These are phyloP conservation scores for Ramaria rubella DNA, from an alignment of 768 basidiomycete species.

Conservation along the genomic window DNA sequence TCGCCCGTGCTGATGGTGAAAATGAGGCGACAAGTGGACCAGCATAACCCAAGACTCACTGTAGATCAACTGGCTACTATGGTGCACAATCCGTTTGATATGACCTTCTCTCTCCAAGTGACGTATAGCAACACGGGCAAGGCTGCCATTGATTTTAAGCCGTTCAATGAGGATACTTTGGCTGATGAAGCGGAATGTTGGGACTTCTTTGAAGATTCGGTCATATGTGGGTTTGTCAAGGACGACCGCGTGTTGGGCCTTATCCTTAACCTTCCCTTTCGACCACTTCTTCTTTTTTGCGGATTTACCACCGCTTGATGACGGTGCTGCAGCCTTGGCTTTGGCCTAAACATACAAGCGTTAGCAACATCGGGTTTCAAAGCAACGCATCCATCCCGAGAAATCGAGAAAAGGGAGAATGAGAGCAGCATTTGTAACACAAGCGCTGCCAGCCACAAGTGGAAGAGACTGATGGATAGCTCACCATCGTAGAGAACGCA, in stretches of 20 bases:
- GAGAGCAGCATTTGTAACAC: background rate
- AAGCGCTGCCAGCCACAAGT: background rate
- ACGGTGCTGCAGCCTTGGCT: slow-evolving; percentile 73
- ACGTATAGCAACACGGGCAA: slow-evolving; percentile 85
- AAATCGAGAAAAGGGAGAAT: background rate
- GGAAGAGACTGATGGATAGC: background rate
- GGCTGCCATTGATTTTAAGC: slow-evolving; percentile 91
- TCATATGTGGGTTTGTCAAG: slow-evolving; percentile 91
- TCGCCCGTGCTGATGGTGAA: slow-evolving; percentile 35
- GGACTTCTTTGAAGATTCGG: slow-evolving; percentile 96
- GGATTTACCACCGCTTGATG: slow-evolving; percentile 69
- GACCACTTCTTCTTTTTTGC: slow-evolving; percentile 99
- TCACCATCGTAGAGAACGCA: slow-evolving; percentile 4
- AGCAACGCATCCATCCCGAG: slow-evolving; percentile 4
- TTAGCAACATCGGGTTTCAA: background rate
- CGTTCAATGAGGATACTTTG: slow-evolving; percentile 98
- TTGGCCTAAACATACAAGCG: slow-evolving; percentile 40
- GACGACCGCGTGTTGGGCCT: slow-evolving; percentile 93
- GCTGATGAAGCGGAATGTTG: slow-evolving; percentile 98
- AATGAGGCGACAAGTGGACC: slow-evolving; percentile 2
- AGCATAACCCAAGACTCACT: slow-evolving; percentile 50
- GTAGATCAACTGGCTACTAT: slow-evolving; percentile 91
- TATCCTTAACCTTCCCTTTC: slow-evolving; percentile 99
- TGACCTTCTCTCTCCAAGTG: slow-evolving; percentile 90
- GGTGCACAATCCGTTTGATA: slow-evolving; percentile 96